Evolutionary conservation across 768 basidiomycete genomes (phyloP), one percentile per base, ranked within the genome.

Genomic region (Boletus edulis): DNA sequence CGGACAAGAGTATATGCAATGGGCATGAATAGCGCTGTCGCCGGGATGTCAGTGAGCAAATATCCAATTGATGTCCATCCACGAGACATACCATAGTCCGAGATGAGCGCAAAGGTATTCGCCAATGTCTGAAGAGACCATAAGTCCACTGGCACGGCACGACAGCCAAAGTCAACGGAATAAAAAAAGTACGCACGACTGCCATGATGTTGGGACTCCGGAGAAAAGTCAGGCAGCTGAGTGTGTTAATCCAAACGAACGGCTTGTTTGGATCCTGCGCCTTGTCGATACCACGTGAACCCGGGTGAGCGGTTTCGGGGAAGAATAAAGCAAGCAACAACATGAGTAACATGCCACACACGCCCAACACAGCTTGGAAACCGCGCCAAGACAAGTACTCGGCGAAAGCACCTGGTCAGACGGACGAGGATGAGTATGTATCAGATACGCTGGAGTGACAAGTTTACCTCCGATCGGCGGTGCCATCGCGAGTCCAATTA

Each of bases 261-360:
- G n/a, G 52, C 42, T 53, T 67, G 5, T 52, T 60, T 3, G 59
- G 56, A 3, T 61, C 49, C 39, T 56, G 55, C 10, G 66, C 55
- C 55, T 81, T 82, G 51, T 85, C 84, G 1, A 85, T 72, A 0
- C 83, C 81, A 37, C 78, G 72, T 3, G 76, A 62, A 11, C 81
- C 78, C 2, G 86, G 86, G 58, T 85, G 82, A 49, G 78, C 80
- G 3, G 86, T 89, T 61, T 89, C 87, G 0, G 86, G 86, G 20
- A 87, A 76, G 49, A 75, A 76, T 4, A 78, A 41, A 3, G 65
- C 48, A 27, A 86, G 73, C 4, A 71, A 57, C 7, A 77, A 11
- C 32, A 80, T 73, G 2, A 73, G 70, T 0, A 76, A 13, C 1
- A 79, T 34, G 4, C 77, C 79, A 31, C 71, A 31, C 71, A 73